Evolutionary conservation across 2,329 filamentous ascomycete genomes (phyloP).

Genomic region (Fusarium hostae): DNA sequence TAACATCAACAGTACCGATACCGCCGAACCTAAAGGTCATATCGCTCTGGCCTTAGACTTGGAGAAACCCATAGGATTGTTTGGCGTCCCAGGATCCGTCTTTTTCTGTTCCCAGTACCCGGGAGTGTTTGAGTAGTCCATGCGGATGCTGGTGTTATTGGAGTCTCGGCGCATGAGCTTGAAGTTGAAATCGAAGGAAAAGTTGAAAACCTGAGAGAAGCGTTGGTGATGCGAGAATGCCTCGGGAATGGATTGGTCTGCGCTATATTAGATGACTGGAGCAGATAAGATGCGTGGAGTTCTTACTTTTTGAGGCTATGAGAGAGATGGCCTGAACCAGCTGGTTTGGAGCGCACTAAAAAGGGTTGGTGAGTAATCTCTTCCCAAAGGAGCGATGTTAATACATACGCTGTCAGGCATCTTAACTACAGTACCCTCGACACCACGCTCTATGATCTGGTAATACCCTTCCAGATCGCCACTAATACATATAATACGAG

Average conservation of each 20-base stretch:
- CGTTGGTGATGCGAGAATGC: not conserved
- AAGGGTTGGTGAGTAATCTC: no score
- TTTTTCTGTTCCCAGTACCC: not conserved
- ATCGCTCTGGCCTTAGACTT: no score
- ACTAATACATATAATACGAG: not conserved
- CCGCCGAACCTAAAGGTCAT: no score
- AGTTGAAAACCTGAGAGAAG: not conserved
- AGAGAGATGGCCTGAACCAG: conserved; percentile 14
- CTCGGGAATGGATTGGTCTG: not conserved
- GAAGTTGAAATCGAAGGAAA: conserved; percentile 7
- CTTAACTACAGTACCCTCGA: conserved; percentile 10
- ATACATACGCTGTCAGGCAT: conserved; percentile 10
- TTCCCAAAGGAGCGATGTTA: no score
- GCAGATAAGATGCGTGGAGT: not conserved
- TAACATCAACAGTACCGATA: no score
- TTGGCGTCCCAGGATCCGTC: no score
- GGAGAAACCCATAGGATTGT: no score
- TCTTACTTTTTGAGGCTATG: not conserved
- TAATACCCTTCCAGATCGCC: conserved; percentile 7
- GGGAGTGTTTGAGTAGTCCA: not conserved
- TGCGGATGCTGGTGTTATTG: not conserved
- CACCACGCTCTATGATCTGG: conserved; percentile 5
- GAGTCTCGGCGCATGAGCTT: not conserved
- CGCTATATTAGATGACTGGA: not conserved
- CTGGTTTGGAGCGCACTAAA: not conserved